Percentiles rank a stretch among this genome's conserved stretches.
Conservation (phyloP, 768 basidiomycete species). For the Mycena indigotica region DNA sequence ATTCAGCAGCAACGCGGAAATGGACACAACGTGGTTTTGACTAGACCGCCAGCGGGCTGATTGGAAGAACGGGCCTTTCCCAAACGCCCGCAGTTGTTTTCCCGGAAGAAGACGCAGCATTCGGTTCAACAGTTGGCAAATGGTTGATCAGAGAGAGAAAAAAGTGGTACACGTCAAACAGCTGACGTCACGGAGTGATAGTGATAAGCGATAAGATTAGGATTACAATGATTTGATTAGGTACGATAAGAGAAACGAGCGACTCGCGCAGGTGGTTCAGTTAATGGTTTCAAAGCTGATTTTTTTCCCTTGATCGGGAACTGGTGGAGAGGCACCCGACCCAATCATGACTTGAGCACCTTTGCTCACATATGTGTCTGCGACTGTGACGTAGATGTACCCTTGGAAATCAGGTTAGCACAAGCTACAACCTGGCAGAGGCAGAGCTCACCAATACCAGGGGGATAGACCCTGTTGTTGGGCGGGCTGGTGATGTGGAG, state of each 20-base stretch:
- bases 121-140: background rate
- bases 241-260: background rate
- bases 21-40: too few species aligned
- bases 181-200: background rate
- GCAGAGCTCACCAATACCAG: slow-evolving; percentile 32
- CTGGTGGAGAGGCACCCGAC: slow-evolving; percentile 16
- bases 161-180: background rate
- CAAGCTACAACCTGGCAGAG: background rate
- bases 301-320: slow-evolving; percentile 14
- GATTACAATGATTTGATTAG: background rate
- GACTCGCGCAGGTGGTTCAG: background rate
- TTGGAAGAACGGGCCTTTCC: too few species aligned
- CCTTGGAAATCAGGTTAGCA: background rate
- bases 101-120: background rate
- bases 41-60: too few species aligned
- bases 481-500: slow-evolving; percentile 37
- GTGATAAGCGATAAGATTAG: background rate
- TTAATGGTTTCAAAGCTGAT: background rate
- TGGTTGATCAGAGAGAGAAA: background rate
- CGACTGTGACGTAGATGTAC: slow-evolving; percentile 14
- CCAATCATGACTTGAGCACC: slow-evolving; percentile 18
- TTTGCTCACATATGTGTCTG: slow-evolving; percentile 5
- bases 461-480: slow-evolving; percentile 37
- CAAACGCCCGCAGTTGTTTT: background rate
- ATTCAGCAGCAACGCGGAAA: too few species aligned